Percentiles rank a stretch among this genome's conserved stretches.
Conservation (phyloP, 495 filamentous ascomycete species). For the Talaromyces proteolyticus region DNA sequence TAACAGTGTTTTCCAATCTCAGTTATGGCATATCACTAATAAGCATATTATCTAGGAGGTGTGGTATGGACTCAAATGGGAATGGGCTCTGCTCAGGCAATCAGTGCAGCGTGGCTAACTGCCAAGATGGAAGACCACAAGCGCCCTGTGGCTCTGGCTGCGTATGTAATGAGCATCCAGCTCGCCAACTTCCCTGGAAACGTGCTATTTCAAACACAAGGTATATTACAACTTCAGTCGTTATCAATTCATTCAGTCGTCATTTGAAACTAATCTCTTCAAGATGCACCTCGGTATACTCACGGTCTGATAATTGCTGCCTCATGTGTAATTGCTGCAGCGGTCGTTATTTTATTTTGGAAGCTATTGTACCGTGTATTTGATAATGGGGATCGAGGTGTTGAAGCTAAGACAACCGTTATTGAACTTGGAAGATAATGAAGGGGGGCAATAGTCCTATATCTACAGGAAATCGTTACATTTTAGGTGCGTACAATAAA, state of each 20-base stretch:
- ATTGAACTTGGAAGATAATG: background rate
- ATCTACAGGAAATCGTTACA: background rate
- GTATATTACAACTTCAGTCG: background rate
- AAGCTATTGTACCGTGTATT: conserved; percentile 7
- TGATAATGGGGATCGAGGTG: conserved; percentile 1
- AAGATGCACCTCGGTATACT: conserved; percentile 4
- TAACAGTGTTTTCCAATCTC: background rate
- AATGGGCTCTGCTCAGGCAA: conserved; percentile 6
- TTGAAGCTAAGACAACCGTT: background rate
- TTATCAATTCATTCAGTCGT: background rate
- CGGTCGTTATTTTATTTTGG: conserved; percentile 11
- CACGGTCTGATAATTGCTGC: conserved; percentile 1
- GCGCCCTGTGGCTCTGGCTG: conserved; percentile 4
- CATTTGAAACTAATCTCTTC: background rate
- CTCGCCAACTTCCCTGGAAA: conserved; percentile 6
- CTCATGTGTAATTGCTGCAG: conserved; percentile 7
- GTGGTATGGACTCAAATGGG: conserved; percentile 8
- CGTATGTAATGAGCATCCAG: conserved; percentile 5
- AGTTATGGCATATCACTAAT: background rate
- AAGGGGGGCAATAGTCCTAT: conserved; percentile 1
- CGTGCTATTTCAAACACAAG: background rate
- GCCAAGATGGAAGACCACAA: conserved; percentile 8
- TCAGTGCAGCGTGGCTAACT: conserved; percentile 5
- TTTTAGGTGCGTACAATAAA: background rate
- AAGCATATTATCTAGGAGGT: conserved; percentile 1